Evolutionary conservation across 2,329 filamentous ascomycete genomes (phyloP).

Genomic region (Chaetomium sp.): DNA sequence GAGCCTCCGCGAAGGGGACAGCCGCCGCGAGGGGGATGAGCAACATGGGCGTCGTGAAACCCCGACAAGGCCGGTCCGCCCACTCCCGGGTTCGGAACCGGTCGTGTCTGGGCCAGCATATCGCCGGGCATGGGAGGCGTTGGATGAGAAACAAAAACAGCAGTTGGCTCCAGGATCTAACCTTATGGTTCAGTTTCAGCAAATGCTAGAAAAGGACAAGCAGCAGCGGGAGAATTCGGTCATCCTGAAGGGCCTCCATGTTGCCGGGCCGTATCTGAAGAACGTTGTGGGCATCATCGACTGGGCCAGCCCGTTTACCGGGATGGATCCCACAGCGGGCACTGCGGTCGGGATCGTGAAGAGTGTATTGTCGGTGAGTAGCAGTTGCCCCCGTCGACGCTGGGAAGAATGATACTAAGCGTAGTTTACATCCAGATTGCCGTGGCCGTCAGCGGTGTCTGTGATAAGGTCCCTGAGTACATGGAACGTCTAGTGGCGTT

Average conservation of each 20-base stretch:
- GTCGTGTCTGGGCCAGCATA: no score
- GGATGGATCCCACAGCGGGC: neutral
- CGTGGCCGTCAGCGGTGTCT: neutral
- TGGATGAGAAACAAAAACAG: no score
- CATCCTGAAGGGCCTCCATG: neutral
- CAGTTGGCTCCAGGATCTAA: no score
- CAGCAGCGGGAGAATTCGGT: neutral
- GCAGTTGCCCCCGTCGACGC: neutral
- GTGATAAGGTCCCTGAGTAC: neutral
- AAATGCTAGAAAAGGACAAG: neutral
- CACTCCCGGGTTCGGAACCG: no score
- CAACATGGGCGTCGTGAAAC: no score
- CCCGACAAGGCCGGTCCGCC: no score
- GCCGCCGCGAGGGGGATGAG: no score
- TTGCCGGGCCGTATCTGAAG: neutral
- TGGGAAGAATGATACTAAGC: neutral
- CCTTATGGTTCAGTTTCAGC: neutral
- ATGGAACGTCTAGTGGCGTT: neutral
- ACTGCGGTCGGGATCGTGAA: slow-evolving; percentile 3
- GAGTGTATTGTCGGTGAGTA: neutral
- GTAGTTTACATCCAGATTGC: neutral
- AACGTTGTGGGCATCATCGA: neutral
- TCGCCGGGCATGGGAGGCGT: no score
- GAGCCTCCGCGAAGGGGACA: no score
- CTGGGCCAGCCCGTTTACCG: neutral